Evolutionary conservation across 495 filamentous ascomycete genomes (phyloP).

Genomic region (Penicillium bialowiezense): DNA sequence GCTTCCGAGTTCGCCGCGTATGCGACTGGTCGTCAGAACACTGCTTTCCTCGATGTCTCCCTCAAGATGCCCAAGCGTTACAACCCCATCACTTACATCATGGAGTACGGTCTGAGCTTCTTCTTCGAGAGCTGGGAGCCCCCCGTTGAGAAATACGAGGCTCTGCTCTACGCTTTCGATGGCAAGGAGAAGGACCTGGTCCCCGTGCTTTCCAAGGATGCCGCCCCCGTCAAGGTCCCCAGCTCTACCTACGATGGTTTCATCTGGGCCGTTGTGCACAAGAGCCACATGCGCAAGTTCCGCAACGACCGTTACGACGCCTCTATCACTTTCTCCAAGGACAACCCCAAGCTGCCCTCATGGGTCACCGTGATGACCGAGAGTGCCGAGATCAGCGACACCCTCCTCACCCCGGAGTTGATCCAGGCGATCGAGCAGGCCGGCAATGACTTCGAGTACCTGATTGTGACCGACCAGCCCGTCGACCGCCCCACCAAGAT

Average conservation of each 20-base stretch:
- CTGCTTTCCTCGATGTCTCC: slow-evolving; percentile 84
- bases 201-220: slow-evolving; percentile 53
- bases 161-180: slow-evolving; percentile 81
- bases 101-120: slow-evolving; percentile 67
- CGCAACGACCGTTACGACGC: slow-evolving; percentile 93
- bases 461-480: slow-evolving; percentile 90
- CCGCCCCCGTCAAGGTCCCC: slow-evolving; percentile 47
- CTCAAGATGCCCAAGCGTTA: slow-evolving; percentile 82
- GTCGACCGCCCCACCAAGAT: slow-evolving; percentile 84
- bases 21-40: slow-evolving; percentile 90
- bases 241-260: slow-evolving; percentile 87
- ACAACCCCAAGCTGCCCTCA: slow-evolving; percentile 81
- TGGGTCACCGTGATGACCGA: slow-evolving; percentile 97
- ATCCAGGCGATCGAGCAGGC: slow-evolving; percentile 76
- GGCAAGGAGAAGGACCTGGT: slow-evolving; percentile 79
- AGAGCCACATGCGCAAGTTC: slow-evolving; percentile 85
- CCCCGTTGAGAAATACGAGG: slow-evolving; percentile 69
- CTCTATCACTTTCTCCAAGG: slow-evolving; percentile 86
- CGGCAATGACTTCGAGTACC: slow-evolving; percentile 78
- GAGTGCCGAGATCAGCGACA: slow-evolving; percentile 91
- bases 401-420: slow-evolving; percentile 78
- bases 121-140: slow-evolving; percentile 72
- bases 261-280: slow-evolving; percentile 94
- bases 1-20: slow-evolving; percentile 82
- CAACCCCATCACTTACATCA: slow-evolving; percentile 73